phyloP scores from a whole-genome alignment of 768 basidiomycete genomes.

The Boletus reticulatus region DNA sequence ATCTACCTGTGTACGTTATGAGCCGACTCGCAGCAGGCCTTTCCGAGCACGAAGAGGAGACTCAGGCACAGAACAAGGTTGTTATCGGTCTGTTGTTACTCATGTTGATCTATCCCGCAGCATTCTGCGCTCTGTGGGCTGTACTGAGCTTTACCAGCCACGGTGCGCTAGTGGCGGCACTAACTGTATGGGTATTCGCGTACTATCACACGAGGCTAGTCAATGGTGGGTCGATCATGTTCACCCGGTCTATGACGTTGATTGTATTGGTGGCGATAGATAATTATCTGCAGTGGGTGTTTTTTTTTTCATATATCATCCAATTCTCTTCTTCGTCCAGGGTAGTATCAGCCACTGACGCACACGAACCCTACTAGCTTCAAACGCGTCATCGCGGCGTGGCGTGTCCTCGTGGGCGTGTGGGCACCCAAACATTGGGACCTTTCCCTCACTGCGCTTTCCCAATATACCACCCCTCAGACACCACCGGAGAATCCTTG shows the following conservation, averaged over 20 bases:
- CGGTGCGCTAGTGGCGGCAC: slow-evolving; percentile 71
- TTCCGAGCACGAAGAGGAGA: slow-evolving; percentile 86
- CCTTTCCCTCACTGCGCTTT: slow-evolving; percentile 67
- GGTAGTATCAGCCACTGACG: slow-evolving; percentile 19
- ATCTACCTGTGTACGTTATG: slow-evolving; percentile 83
- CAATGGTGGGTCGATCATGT: slow-evolving; percentile 57
- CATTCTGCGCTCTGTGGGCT: slow-evolving; percentile 86
- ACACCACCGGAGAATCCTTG: slow-evolving; percentile 70
- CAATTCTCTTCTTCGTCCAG: slow-evolving; percentile 2
- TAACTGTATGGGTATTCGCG: slow-evolving; percentile 72
- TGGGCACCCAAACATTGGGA: slow-evolving; percentile 90
- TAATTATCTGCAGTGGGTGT: slow-evolving; percentile 75
- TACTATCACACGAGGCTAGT: slow-evolving; percentile 85
- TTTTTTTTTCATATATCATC: slow-evolving; percentile 2
- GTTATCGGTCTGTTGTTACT: slow-evolving; percentile 79
- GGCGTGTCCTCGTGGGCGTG: slow-evolving; percentile 93
- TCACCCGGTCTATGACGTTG: slow-evolving; percentile 20
- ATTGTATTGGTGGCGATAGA: slow-evolving; percentile 36
- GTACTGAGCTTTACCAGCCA: slow-evolving; percentile 70
- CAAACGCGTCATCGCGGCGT: slow-evolving; percentile 88
- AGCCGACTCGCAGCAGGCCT: slow-evolving; percentile 71
- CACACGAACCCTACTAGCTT: slow-evolving; percentile 45
- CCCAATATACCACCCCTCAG: slow-evolving; percentile 66
- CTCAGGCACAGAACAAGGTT: slow-evolving; percentile 96
- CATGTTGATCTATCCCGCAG: slow-evolving; percentile 72